Conservation (phyloP, 2,329 filamentous ascomycete genomes). For the Eutypa lata region DNA sequence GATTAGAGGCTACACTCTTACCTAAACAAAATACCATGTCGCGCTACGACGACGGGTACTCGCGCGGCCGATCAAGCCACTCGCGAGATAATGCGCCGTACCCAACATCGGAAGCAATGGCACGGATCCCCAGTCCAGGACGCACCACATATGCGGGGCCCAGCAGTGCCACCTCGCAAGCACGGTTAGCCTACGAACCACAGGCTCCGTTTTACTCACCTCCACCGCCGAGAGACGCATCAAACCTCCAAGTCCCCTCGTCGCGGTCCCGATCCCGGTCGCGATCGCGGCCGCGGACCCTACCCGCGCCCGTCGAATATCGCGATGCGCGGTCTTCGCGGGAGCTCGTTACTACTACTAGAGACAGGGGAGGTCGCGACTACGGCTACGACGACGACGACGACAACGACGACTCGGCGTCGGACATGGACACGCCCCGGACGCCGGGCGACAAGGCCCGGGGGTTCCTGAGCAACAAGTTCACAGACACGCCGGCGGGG, state of each 20-base stretch:
- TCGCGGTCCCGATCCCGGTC: constrained; percentile 21
- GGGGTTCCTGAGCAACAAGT: constrained; percentile 41
- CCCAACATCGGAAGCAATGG: constrained; percentile 9
- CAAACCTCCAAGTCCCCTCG: constrained; percentile 20
- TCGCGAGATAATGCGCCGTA: constrained; percentile 13
- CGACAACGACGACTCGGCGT: constrained; percentile 23
- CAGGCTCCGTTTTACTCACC: constrained; percentile 31
- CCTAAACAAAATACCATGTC: constrained; percentile 19
- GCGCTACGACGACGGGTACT: constrained; percentile 20
- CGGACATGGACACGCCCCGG: constrained; percentile 18
- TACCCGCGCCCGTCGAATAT: constrained; percentile 19
- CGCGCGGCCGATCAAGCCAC: constrained; percentile 15
- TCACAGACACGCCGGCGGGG: constrained; percentile 46
- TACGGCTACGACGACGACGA: constrained; percentile 10
- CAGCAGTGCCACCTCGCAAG: constrained; percentile 12
- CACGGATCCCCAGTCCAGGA: constrained; percentile 13
- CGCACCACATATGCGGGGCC: constrained; percentile 14
- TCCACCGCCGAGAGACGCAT: constrained; percentile 6
- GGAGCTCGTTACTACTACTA: constrained; percentile 10
- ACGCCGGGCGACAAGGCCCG: constrained; percentile 40
- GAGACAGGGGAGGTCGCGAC: constrained; percentile 7
- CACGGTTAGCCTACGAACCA: constrained; percentile 37
- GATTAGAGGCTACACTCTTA: too few relatives aligned
- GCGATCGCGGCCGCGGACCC: constrained; percentile 25
- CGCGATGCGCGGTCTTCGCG: constrained; percentile 7